Conservation (phyloP, 139 green algal genomes). For the Coelastrella sp. region DNA sequence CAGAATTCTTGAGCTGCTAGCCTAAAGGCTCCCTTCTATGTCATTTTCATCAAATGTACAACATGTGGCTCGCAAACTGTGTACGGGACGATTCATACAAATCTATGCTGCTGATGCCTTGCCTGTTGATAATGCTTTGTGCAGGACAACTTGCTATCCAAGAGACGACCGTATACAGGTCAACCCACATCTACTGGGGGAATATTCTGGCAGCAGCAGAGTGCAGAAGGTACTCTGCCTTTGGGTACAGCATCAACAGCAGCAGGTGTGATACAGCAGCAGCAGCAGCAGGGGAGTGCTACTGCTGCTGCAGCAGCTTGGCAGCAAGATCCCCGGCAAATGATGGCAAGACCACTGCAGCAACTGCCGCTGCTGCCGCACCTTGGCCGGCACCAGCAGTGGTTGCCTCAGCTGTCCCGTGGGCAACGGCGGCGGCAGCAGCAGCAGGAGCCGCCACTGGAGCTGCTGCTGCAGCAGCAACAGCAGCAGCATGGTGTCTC, state of each 20-base stretch:
- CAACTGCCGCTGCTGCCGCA: constrained; percentile 30
- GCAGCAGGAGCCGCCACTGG: neutral
- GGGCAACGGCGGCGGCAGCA: constrained; percentile 16
- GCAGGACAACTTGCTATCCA: neutral
- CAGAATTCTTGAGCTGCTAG: no score
- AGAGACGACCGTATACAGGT: neutral
- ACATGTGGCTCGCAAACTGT: no score
- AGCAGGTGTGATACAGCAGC: constrained; percentile 13
- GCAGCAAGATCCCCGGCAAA: neutral
- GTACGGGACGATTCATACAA: no score
- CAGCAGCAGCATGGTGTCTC: neutral
- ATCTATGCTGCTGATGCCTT: no score
- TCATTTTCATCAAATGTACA: no score
- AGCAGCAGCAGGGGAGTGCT: neutral
- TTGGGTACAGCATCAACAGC: neutral
- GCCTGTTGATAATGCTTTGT: no score
- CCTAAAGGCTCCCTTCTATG: no score
- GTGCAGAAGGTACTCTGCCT: neutral
- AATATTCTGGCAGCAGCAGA: constrained; percentile 7
- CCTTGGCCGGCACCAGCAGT: neutral
- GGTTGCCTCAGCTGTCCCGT: neutral
- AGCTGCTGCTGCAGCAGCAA: constrained; percentile 8
- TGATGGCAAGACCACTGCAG: neutral
- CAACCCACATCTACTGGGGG: neutral
- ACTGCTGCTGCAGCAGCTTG: neutral